Base-by-base conservation (phyloP, 352 stramenopile genomes). In the Phytophthora litchii region DNA sequence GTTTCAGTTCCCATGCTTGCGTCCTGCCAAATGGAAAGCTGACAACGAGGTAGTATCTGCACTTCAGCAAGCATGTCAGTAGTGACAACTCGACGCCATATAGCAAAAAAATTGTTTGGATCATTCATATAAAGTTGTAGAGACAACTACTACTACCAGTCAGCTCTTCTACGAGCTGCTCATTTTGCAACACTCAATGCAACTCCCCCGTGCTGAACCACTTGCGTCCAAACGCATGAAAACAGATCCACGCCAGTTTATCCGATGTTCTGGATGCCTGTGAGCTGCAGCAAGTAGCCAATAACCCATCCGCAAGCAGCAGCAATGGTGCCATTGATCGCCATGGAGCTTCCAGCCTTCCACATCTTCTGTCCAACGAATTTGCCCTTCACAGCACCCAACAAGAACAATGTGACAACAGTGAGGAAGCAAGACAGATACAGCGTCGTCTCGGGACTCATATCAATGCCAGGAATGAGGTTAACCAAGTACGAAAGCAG, bases 381-480 rank as follows among this genome's bases (percentile, higher is more conserved):
- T 56, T 64, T 87, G 25, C 81, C 84, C 78, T 99, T 98, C 21
- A 98, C 82, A 16, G 88, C 92, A 43, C 96, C 96, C 53, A 99
- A 74, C 12, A 95, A 40, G 68, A 98, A 99, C 14, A 99, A 71
- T 31, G 97, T 97, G 50, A 97, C 68, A 31, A 92, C 91, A 4
- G 96, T 98, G 12, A 98, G 80, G 42, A 95, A 70, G 71, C 95
- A 98, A n/a, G 96, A 97, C 40, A 88, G 46, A 69, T 98, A 98
- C 31, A 98, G 66, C 29, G 77, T 69, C n/a, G 88, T 72, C 19
- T 89, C 71, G 4, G 72, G 56, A 11, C 61, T 75, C 68, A 94
- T 83, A 8, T 70, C 40, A 21, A 94, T 52, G 4, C 77, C 85
- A 5, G 85, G 85, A 42, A 94, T 67, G 21, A 97, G 60, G 51